A percentile compares a stretch with the other conserved stretches of the same genome.
Conservation (phyloP, 768 basidiomycete species). For the Coprinopsis sp. region DNA sequence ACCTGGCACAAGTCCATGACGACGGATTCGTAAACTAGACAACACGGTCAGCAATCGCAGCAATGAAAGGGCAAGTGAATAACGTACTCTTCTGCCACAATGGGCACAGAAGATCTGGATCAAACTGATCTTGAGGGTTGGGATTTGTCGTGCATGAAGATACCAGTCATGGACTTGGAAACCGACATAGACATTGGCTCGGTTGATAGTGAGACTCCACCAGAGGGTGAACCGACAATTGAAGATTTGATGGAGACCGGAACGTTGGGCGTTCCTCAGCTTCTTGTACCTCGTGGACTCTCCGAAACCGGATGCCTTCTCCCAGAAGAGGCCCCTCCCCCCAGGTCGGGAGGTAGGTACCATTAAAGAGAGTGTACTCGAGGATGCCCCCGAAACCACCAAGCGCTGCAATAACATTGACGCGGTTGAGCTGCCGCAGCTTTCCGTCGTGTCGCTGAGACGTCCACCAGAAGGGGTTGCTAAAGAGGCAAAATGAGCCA, state of each 20-base stretch:
- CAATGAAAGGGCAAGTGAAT: constrained; percentile 20
- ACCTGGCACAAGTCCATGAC: constrained; percentile 98
- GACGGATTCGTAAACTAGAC: constrained; percentile 81
- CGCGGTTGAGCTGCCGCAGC: constrained; percentile 94
- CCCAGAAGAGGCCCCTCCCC: constrained; percentile 99
- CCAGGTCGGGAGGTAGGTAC: constrained; percentile 97
- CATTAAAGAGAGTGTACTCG: constrained; percentile 96
- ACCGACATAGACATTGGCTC: constrained; percentile 99
- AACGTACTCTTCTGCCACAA: constrained; percentile 97
- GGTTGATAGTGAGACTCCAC: constrained; percentile 99
- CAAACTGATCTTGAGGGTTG: constrained; percentile 96
- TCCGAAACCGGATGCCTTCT: constrained; percentile 96
- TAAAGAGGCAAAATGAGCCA: constrained; percentile 23
- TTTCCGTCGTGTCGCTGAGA: constrained; percentile 96
- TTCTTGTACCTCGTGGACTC: constrained; percentile 96
- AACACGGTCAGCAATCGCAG: constrained; percentile 8
- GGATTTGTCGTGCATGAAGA: constrained; percentile 98
- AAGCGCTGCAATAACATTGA: constrained; percentile 96
- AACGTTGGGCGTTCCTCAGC: constrained; percentile 96
- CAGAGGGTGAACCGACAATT: constrained; percentile 99
- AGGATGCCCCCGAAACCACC: constrained; percentile 96
- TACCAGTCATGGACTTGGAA: constrained; percentile 99
- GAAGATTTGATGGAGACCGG: constrained; percentile 95
- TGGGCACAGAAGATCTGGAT: constrained; percentile 99
- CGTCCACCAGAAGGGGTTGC: constrained; percentile 99